A percentile compares a stretch with the other conserved stretches of the same genome.
These are phyloP conservation scores for Ophiostoma sp. DNA, from an alignment of 2,329 filamentous ascomycete genomes.

Conservation along the genomic window DNA sequence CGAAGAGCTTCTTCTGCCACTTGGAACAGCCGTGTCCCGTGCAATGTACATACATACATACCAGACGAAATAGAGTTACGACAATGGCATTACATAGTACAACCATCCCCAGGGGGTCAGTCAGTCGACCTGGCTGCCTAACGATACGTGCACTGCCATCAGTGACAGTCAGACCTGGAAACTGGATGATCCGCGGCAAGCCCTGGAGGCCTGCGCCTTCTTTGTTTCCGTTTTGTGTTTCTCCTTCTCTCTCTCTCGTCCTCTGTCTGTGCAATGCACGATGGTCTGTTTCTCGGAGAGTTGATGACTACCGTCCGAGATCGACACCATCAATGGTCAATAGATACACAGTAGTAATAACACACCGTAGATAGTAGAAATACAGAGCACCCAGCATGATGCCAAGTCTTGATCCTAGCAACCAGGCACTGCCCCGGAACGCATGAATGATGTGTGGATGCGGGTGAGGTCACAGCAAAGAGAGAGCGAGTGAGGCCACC, in stretches of 20 bases:
- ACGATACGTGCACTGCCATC: background rate
- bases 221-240: background rate
- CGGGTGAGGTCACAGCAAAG: background rate
- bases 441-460: background rate
- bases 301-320: background rate
- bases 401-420: background rate
- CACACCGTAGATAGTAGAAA: background rate
- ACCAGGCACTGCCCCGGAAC: too few species aligned
- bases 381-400: background rate
- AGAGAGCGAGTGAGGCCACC: background rate
- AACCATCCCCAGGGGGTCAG: too few species aligned
- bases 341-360: too few species aligned
- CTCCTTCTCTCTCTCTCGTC: background rate
- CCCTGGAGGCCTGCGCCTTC: background rate
- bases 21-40: too few species aligned
- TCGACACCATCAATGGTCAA: background rate
- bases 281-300: background rate
- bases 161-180: too few species aligned
- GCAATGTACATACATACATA: too few species aligned
- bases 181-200: background rate
- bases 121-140: background rate
- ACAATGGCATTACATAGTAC: background rate
- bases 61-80: background rate
- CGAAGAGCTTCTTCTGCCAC: background rate
- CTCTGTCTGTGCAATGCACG: background rate